Base-by-base conservation (phyloP, 805 yeast genomes). In the Lipomyces yamadae region DNA sequence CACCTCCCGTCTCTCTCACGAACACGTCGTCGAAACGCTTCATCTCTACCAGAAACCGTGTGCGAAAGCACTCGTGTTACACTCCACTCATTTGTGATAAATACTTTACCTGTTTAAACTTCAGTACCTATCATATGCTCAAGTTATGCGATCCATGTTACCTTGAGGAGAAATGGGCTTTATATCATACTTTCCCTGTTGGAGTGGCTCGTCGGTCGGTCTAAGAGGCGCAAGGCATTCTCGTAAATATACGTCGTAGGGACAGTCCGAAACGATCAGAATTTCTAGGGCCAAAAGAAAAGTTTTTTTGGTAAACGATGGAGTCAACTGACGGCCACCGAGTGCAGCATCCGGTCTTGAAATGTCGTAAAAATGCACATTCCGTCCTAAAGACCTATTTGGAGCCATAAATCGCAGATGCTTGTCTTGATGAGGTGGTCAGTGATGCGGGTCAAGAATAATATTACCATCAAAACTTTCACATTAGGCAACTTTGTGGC, bases 161-260 rank as follows among this genome's bases (percentile, higher is more conserved):
- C 53, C 53, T 2, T 48, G 10, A 3, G 53, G 53, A 48, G 53
- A 48, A 48, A 24, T 48, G 3, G 53, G 53, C 7, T 48, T 48
- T 48, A 48, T 48, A 4, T 48, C 53, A 48, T 48, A 48, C 53
- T 48, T 48, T 2, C 53, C 53, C 13, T n/a, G 53, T 50, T 18
- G 54, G 54, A 50, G 54, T 15, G 54, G 54, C 32, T 50, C 32
- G 2, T 50, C 54, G 29, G 54, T 50, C 6, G 54, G 32, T 50
- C 32, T 0, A 10, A 50, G 32, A 1, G 54, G 54, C 13, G 7
- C 3, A 2, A 18, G 11, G 2, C 11, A 18, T 18, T 32, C 54
- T 11, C 54, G 54, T n/a, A 50, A 30, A 50, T 50, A 50, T 50
- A 50, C 54, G 4, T 50, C 54, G 24, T 50, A 50, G 1, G 54